phyloP scores from a whole-genome alignment of 495 filamentous ascomycete genomes.

The Aspergillus conjunctus region DNA sequence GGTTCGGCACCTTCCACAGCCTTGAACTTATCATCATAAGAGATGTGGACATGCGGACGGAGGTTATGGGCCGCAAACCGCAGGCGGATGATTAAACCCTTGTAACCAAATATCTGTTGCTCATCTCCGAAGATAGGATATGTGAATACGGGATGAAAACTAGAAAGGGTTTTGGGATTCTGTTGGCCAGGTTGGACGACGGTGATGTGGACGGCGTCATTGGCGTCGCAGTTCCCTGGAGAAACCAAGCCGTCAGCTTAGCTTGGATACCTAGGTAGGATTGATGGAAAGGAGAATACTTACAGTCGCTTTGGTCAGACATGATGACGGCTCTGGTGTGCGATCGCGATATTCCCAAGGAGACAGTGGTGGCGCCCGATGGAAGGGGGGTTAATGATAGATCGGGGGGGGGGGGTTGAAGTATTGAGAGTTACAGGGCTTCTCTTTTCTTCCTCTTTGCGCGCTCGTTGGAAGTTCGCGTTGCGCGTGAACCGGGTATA shows the following conservation, averaged over 20 bases:
- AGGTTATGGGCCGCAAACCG: conserved; percentile 81
- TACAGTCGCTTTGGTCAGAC: conserved; percentile 56
- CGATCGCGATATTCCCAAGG: conserved; percentile 6
- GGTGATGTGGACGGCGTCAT: conserved; percentile 71
- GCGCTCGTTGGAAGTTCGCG: conserved; percentile 20
- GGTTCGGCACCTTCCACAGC: conserved; percentile 69
- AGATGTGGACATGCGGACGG: conserved; percentile 70
- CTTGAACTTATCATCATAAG: conserved; percentile 73
- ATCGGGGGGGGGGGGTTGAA: too few relatives aligned
- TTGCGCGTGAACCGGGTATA: conserved; percentile 30
- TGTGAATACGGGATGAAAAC: conserved; percentile 84
- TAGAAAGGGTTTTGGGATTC: conserved; percentile 58
- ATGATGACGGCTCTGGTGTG: conserved; percentile 30
- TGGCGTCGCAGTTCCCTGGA: conserved; percentile 74
- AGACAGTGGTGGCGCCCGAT: background rate
- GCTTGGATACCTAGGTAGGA: background rate
- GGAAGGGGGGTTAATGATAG: conserved; percentile 3
- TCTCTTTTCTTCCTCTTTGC: conserved; percentile 8
- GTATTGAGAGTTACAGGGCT: background rate
- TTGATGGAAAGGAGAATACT: conserved; percentile 16
- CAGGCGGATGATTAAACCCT: conserved; percentile 72
- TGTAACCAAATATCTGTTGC: conserved; percentile 89
- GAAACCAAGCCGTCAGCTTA: background rate
- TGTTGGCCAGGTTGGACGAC: conserved; percentile 61
- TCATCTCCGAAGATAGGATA: conserved; percentile 91